Evolutionary conservation across 306 rosid species (phyloP).

Genomic region (Lathyrus sativus): DNA sequence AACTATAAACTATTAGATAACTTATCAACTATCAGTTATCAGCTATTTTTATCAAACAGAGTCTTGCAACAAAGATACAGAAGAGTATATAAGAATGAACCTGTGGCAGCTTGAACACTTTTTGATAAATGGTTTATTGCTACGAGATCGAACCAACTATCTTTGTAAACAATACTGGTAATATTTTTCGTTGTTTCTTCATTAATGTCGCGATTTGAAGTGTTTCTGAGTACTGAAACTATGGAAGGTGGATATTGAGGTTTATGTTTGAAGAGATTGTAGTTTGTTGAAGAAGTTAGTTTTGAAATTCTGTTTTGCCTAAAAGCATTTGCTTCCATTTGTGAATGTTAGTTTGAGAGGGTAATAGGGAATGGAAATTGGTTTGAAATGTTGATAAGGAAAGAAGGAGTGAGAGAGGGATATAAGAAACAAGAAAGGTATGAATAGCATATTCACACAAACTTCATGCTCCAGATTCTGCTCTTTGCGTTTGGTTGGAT

Average conservation of each 20-base stretch:
- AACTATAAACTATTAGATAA: too few species aligned
- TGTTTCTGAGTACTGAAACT: constrained; percentile 54
- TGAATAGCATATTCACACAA: constrained; percentile 41
- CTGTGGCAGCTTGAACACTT: constrained; percentile 78
- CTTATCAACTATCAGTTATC: too few species aligned
- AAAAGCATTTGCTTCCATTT: constrained; percentile 64
- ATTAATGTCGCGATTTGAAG: constrained; percentile 36
- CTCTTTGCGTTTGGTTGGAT: background rate
- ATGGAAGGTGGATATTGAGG: constrained; percentile 33
- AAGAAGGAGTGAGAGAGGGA: background rate
- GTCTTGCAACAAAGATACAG: background rate
- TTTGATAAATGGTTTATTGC: constrained; percentile 73
- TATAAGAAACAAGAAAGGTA: constrained; percentile 43
- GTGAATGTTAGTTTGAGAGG: background rate
- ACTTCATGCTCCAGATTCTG: constrained; percentile 29
- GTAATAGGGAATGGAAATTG: constrained; percentile 9
- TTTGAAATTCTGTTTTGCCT: constrained; percentile 37
- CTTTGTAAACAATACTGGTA: constrained; percentile 40
- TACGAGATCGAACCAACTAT: constrained; percentile 70
- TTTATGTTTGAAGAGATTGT: constrained; percentile 34
- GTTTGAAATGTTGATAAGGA: background rate
- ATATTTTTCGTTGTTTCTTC: constrained; percentile 41
- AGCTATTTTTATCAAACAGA: too few species aligned
- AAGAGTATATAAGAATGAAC: constrained; percentile 42
- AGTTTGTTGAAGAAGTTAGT: constrained; percentile 34